Evolutionary conservation across 2,329 filamentous ascomycete species (phyloP), one percentile per base, ranked within the genome.

Genomic region (Aspergillus persii): DNA sequence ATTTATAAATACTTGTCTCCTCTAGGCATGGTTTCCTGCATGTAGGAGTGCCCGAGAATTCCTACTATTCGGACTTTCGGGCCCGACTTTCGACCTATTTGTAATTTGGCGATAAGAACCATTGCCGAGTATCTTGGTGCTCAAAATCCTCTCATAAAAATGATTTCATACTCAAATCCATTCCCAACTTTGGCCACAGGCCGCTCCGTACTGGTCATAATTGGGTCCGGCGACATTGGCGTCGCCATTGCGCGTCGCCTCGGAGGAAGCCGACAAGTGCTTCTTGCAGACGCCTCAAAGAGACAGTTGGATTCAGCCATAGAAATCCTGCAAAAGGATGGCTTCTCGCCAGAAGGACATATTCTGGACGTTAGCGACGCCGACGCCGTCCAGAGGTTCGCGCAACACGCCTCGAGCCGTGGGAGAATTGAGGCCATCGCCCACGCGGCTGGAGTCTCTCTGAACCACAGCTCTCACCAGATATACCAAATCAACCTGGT

Each of bases 381-480:
- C 23, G 15, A 36, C 4, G 54, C 59, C 3, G 55, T 61, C 3
- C n/a, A 41, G n/a, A 26, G 31, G 11, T 39, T 61, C 8, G 59
- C 59, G 5, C 31, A 50, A 30, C 5, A 27, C 1, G 59, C 55
- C 18, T n/a, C 55, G 8, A 23, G 30, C 8, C 31, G 27, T 9
- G 59, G 59, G 3, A 33, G 27, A 3, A 58, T 61, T 44, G 29
- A 41, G 4, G 30, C 27, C n/a, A 33, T 58, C 18, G 52, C 48
- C 39, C 51, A 61, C 23, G 55, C 59, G 2, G 59, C 59, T 12
- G 59, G 59, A 1, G 11, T 61, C n/a, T 58, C 59, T 23, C 59
- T 33, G 8, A 12, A 46, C 27, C 27, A 39, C 8, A n/a, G 11
- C 8, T 8, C 52, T 11, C 18, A 48, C 23, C 27, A 36, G 7